These are phyloP conservation scores for Ceratobasidium sp. DNA, from an alignment of 1,284 basidiomycete species.

Conservation along the genomic window DNA sequence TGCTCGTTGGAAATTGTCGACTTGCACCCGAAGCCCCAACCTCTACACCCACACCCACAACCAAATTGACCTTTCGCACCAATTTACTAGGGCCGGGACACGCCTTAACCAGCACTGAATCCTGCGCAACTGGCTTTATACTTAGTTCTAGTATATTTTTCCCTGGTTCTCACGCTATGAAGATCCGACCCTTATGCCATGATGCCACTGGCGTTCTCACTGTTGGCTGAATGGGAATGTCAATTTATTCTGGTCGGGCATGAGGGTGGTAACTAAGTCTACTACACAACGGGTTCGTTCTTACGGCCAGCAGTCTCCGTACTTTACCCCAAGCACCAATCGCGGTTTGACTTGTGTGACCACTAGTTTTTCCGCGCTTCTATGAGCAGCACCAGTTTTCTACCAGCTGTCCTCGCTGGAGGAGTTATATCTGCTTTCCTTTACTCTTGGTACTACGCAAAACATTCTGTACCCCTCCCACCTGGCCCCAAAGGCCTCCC, in stretches of 20 bases:
- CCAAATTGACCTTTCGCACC: too few species aligned
- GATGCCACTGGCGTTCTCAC: not conserved
- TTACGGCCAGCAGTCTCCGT: not conserved
- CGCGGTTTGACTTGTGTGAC: not conserved
- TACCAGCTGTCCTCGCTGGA: not conserved
- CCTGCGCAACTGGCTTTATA: too few species aligned
- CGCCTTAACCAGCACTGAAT: too few species aligned
- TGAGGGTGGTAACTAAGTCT: not conserved
- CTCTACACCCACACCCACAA: too few species aligned
- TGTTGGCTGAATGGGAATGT: not conserved
- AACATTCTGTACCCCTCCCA: conserved; percentile 15
- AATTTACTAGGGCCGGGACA: too few species aligned
- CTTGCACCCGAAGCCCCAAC: too few species aligned
- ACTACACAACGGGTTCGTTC: not conserved
- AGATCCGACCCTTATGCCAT: not conserved
- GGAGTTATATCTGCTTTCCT: not conserved
- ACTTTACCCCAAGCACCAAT: not conserved
- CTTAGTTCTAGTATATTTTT: not conserved
- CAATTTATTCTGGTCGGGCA: not conserved
- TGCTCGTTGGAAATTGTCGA: too few species aligned
- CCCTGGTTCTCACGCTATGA: not conserved
- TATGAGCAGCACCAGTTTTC: not conserved
- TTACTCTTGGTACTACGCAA: not conserved
- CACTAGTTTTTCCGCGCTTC: not conserved
- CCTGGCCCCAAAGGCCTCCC: conserved; percentile 30